Conservation (phyloP, 2,329 filamentous ascomycete genomes). For the Seiridium cupressi region DNA sequence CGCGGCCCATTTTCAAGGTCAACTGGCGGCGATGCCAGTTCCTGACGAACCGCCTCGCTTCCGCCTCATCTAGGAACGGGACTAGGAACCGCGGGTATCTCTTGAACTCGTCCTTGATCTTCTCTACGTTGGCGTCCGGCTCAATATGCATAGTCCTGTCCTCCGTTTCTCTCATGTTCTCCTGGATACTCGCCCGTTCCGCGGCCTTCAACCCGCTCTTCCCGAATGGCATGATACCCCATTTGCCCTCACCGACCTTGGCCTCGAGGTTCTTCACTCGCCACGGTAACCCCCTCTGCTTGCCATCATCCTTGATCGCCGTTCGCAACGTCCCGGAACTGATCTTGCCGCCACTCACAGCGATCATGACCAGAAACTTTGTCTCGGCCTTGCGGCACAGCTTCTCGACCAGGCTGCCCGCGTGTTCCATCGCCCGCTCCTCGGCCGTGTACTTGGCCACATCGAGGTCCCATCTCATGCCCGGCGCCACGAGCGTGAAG, state of each 20-base stretch:
- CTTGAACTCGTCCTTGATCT: not conserved
- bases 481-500: conserved; percentile 33
- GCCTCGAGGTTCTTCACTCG: conserved; percentile 22
- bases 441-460: conserved; percentile 11
- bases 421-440: conserved; percentile 13
- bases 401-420: conserved; percentile 20
- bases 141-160: not conserved
- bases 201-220: conserved; percentile 18
- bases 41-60: conserved; percentile 50
- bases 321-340: conserved; percentile 30
- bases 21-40: conserved; percentile 40
- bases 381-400: conserved; percentile 18
- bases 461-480: conserved; percentile 19
- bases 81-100: conserved; percentile 48
- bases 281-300: conserved; percentile 38
- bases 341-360: conserved; percentile 33
- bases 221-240: conserved; percentile 28
- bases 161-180: not conserved
- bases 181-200: not conserved
- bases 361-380: conserved; percentile 32
- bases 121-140: not conserved
- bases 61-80: conserved; percentile 51
- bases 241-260: conserved; percentile 1
- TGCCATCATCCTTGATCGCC: conserved; percentile 41
- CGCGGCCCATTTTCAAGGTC: conserved; percentile 16